These are phyloP conservation scores for Gleditsia sinensis DNA, from an alignment of 306 rosid genomes.

Conservation along the genomic window DNA sequence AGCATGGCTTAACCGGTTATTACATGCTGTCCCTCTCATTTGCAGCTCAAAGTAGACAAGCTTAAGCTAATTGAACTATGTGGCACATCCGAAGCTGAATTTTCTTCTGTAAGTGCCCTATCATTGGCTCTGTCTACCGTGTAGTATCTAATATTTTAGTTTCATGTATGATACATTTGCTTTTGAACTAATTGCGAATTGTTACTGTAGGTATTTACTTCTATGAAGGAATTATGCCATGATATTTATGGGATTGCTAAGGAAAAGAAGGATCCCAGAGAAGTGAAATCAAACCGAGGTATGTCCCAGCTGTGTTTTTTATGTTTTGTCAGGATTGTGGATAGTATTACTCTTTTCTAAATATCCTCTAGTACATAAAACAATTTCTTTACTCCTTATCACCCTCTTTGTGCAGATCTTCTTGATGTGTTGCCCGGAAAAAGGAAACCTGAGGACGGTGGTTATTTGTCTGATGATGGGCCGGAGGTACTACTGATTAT, in stretches of 20 bases:
- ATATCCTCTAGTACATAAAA: neutral
- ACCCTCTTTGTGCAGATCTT: constrained; percentile 45
- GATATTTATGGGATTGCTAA: constrained; percentile 66
- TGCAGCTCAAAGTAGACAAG: constrained; percentile 84
- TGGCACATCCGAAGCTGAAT: constrained; percentile 85
- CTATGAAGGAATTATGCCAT: constrained; percentile 86
- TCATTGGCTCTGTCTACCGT: neutral
- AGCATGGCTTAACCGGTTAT: neutral
- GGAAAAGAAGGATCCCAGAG: constrained; percentile 84
- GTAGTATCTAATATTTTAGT: neutral
- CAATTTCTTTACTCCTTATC: neutral
- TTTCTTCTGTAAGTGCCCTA: constrained; percentile 61
- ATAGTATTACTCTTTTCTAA: neutral
- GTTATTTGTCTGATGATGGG: constrained; percentile 77
- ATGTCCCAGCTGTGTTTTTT: neutral
- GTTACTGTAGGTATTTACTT: constrained; percentile 59
- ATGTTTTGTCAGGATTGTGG: neutral
- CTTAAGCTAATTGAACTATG: constrained; percentile 75
- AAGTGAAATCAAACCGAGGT: constrained; percentile 77
- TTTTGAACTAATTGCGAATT: neutral
- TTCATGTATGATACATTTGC: neutral
- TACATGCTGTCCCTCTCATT: neutral
- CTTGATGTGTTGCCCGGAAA: constrained; percentile 79
- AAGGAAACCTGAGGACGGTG: constrained; percentile 80
- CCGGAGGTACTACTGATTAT: constrained; percentile 56